A percentile compares a stretch with the other conserved stretches of the same genome.
Conservation (phyloP, 495 filamentous ascomycete genomes). For the Cladorrhinum samala region DNA sequence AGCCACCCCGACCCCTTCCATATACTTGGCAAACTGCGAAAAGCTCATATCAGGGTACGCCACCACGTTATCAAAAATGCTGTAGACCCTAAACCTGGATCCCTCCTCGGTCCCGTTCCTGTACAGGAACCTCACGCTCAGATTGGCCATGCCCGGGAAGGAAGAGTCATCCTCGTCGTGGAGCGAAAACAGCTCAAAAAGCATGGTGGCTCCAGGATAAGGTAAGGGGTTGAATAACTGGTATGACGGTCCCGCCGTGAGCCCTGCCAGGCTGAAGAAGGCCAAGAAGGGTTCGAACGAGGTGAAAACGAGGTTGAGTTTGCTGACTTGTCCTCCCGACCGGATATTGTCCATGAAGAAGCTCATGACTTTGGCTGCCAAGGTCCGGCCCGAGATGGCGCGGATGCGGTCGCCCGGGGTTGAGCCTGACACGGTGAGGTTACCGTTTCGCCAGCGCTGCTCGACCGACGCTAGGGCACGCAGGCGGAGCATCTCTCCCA, state of each 20-base stretch:
- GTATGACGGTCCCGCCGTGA: constrained; percentile 14
- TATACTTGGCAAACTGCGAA: constrained; percentile 18
- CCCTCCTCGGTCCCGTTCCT: constrained; percentile 25
- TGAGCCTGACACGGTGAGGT: constrained; percentile 25
- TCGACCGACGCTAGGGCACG: constrained; percentile 27
- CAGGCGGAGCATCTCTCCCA: constrained; percentile 21
- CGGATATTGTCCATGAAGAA: constrained; percentile 28
- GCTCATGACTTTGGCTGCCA: constrained; percentile 25
- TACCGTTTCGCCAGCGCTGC: constrained; percentile 30
- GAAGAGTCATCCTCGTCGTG: constrained; percentile 11
- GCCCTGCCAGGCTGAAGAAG: constrained; percentile 33
- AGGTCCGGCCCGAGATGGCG: constrained; percentile 36
- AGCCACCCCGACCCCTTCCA: constrained; percentile 21
- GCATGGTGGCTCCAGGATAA: constrained; percentile 32
- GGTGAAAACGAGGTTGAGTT: constrained; percentile 38
- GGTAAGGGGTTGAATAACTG: constrained; percentile 29
- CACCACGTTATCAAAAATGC: constrained; percentile 27
- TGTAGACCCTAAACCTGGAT: constrained; percentile 20
- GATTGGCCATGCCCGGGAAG: constrained; percentile 21
- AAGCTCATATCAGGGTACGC: constrained; percentile 22
- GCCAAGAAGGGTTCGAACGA: constrained; percentile 38
- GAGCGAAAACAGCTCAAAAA: constrained; percentile 38
- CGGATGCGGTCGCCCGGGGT: constrained; percentile 30
- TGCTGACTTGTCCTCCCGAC: constrained; percentile 21
- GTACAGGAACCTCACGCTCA: constrained; percentile 38